phyloP scores from a whole-genome alignment of 106 monocot genomes.

The Alisma plantagoaquatica region DNA sequence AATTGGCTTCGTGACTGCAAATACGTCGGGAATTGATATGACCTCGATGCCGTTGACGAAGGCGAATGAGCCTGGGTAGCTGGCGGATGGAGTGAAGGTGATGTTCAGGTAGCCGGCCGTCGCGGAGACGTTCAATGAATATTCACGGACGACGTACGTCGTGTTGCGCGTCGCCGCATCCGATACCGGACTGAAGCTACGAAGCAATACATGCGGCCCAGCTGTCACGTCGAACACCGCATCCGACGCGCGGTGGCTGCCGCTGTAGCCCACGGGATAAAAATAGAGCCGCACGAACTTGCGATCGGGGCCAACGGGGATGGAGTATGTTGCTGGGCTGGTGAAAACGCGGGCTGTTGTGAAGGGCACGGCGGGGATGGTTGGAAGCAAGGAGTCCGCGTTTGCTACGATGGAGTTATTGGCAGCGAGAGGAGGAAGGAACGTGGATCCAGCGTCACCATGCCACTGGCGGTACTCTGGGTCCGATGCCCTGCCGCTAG shows the following conservation, averaged over 20 bases:
- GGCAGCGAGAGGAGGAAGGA: too few relatives aligned
- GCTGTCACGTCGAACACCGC: conserved; percentile 46
- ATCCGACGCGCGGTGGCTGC: conserved; percentile 13
- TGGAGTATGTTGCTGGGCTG: conserved; percentile 47
- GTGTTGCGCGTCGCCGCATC: conserved; percentile 23
- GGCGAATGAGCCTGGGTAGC: conserved; percentile 31
- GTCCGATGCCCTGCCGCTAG: too few relatives aligned
- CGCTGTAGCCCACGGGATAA: conserved; percentile 34
- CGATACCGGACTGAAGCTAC: conserved; percentile 45
- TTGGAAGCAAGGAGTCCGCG: conserved; percentile 18
- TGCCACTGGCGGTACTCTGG: too few relatives aligned
- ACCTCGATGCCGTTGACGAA: too few relatives aligned
- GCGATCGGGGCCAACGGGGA: conserved; percentile 35
- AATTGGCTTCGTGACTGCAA: not conserved
- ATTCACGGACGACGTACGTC: conserved; percentile 38
- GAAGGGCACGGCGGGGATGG: conserved; percentile 27
- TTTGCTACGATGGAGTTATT: not conserved
- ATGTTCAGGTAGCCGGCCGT: conserved; percentile 34
- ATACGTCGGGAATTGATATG: conserved; percentile 41
- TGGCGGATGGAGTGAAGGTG: conserved; percentile 38
- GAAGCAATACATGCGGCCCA: conserved; percentile 29
- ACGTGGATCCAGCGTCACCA: too few relatives aligned
- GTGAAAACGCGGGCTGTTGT: conserved; percentile 37
- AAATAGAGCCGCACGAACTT: conserved; percentile 58
- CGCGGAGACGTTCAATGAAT: conserved; percentile 33